Evolutionary conservation across 495 filamentous ascomycete genomes (phyloP).

Genomic region (Paragyromitra xinjiangensis): DNA sequence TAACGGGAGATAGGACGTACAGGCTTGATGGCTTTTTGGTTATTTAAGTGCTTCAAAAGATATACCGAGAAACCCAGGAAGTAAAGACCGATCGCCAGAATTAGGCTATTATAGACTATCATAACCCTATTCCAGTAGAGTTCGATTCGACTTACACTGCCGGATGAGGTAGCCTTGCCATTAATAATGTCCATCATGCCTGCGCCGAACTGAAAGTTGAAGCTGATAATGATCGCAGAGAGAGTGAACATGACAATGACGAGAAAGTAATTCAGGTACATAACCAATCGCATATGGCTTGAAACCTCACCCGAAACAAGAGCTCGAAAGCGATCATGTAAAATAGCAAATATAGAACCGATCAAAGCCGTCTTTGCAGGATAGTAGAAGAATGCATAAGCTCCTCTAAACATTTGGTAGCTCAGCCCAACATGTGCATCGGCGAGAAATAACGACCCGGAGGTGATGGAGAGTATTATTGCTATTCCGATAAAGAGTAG

Average conservation of each 20-base stretch:
- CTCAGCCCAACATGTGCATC: background rate
- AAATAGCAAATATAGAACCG: background rate
- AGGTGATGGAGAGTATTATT: background rate
- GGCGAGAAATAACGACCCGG: slow-evolving; percentile 14
- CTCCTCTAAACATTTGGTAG: slow-evolving; percentile 10
- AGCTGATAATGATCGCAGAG: background rate
- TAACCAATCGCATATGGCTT: background rate
- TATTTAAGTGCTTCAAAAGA: background rate
- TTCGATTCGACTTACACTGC: background rate
- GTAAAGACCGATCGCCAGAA: slow-evolving; percentile 1
- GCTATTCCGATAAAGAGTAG: background rate
- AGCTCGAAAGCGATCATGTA: slow-evolving; percentile 1
- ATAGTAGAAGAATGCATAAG: slow-evolving; percentile 14
- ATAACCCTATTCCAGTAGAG: background rate
- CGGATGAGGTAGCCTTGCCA: background rate
- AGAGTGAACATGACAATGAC: background rate
- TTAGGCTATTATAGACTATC: slow-evolving; percentile 5
- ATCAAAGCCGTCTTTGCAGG: slow-evolving; percentile 11
- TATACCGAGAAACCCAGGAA: background rate
- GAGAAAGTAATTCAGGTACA: slow-evolving; percentile 4
- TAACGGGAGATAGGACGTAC: background rate
- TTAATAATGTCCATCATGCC: slow-evolving; percentile 3
- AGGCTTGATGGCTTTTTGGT: background rate
- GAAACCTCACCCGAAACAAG: background rate
- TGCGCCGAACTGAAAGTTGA: background rate